Conservation (phyloP, 345 rosid genomes). For the Psidium guajava region DNA sequence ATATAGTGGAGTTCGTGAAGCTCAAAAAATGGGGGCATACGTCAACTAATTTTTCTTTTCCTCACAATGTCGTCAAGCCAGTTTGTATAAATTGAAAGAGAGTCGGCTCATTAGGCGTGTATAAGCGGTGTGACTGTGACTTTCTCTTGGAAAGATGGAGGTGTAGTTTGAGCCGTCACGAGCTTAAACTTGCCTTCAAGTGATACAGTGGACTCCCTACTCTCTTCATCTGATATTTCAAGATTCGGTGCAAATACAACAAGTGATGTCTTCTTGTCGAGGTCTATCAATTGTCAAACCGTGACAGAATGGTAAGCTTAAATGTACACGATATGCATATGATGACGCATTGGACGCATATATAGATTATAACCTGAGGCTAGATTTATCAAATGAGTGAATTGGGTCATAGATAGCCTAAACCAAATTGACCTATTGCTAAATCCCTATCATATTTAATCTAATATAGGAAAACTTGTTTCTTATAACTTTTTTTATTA, state of each 20-base stretch:
- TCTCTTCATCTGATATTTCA: background rate
- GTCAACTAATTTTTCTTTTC: background rate
- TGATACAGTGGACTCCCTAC: background rate
- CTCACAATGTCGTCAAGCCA: background rate
- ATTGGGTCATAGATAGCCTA: no score
- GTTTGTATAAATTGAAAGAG: background rate
- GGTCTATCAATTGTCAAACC: background rate
- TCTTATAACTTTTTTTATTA: no score
- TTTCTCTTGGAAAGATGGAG: background rate
- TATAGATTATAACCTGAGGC: background rate
- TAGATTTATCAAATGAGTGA: no score
- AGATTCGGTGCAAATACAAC: background rate
- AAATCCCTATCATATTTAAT: no score
- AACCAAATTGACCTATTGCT: no score
- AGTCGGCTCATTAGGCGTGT: background rate
- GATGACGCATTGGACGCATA: background rate
- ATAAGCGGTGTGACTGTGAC: background rate
- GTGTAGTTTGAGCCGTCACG: background rate
- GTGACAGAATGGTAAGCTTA: background rate
- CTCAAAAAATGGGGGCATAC: background rate
- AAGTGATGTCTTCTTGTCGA: background rate
- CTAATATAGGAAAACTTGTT: no score
- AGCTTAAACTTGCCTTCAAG: background rate
- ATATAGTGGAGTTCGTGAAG: background rate
- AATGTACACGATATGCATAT: background rate